These are phyloP conservation scores for Typha latifolia DNA, from an alignment of 176 grass and related monocot species.

Conservation along the genomic window DNA sequence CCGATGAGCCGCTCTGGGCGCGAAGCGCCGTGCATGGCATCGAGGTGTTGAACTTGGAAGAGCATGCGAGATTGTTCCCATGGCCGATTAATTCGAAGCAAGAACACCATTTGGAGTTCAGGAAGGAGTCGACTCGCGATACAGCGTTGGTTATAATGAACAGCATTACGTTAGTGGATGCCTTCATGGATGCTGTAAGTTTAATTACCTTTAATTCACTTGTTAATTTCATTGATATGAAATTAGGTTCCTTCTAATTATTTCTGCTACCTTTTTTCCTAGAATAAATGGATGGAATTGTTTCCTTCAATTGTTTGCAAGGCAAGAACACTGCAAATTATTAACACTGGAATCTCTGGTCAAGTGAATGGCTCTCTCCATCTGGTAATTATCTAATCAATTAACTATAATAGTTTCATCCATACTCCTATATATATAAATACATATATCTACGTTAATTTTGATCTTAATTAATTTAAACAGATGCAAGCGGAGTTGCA, in stretches of 20 bases:
- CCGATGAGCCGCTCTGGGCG: slow-evolving; percentile 48
- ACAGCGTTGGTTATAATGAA: slow-evolving; percentile 86
- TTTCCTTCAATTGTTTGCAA: slow-evolving; percentile 84
- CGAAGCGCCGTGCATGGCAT: not conserved
- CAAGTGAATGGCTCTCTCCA: slow-evolving; percentile 70
- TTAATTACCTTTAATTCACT: not conserved
- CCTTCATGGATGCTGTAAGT: slow-evolving; percentile 76
- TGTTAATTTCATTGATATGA: too few relatives aligned
- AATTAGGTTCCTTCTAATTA: too few relatives aligned
- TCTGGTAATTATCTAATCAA: slow-evolving; percentile 37
- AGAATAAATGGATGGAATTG: slow-evolving; percentile 98
- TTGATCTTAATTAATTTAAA: not conserved
- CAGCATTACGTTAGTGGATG: slow-evolving; percentile 81
- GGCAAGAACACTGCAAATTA: slow-evolving; percentile 68
- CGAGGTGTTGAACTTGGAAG: slow-evolving; percentile 42
- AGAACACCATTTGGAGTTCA: not conserved
- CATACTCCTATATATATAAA: not conserved
- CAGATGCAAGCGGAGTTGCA: slow-evolving; percentile 96
- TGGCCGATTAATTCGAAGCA: slow-evolving; percentile 69
- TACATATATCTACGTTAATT: not conserved
- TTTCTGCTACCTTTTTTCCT: not conserved
- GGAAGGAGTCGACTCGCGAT: slow-evolving; percentile 68
- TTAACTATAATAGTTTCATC: not conserved
- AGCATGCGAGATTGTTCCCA: slow-evolving; percentile 46
- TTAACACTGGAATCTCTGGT: slow-evolving; percentile 47